Conservation (phyloP, 2,329 filamentous ascomycete genomes). For the Anisogramma anomala region DNA sequence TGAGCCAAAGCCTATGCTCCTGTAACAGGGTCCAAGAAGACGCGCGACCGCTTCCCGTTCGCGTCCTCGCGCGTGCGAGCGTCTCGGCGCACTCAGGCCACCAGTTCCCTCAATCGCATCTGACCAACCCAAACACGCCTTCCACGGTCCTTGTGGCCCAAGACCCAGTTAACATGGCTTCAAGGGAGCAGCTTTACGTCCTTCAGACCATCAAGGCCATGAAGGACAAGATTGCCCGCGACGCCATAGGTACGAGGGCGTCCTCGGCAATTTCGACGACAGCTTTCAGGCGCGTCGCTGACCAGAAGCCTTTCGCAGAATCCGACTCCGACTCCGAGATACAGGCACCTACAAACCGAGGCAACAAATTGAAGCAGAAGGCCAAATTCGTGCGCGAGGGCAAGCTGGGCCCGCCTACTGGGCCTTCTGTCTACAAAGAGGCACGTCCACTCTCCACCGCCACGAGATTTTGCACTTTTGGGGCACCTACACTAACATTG, state of each 20-base stretch:
- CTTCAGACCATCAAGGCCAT: constrained; percentile 56
- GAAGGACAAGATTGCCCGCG: constrained; percentile 55
- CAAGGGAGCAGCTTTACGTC: constrained; percentile 48
- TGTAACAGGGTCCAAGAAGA: no score
- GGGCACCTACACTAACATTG: constrained; percentile 18
- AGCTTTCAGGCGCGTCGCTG: constrained; percentile 1
- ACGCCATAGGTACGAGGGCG: constrained; percentile 42
- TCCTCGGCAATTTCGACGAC: constrained; percentile 3
- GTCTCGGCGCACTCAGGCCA: background rate
- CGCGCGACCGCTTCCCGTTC: no score
- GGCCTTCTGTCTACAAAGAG: constrained; percentile 60
- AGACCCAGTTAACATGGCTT: constrained; percentile 30
- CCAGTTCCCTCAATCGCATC: background rate
- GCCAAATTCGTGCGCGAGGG: constrained; percentile 61
- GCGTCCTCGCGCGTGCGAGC: constrained; percentile 1
- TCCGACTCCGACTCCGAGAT: constrained; percentile 69
- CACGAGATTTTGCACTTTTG: background rate
- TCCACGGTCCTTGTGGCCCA: background rate
- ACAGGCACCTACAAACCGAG: constrained; percentile 59
- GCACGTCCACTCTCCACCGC: constrained; percentile 31
- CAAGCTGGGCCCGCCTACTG: constrained; percentile 53
- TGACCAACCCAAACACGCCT: background rate
- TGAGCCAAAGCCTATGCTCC: no score
- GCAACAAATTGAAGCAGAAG: constrained; percentile 67
- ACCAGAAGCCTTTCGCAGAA: constrained; percentile 36